These are phyloP conservation scores for Apiospora saccharicola DNA, from an alignment of 2,329 filamentous ascomycete genomes.

Conservation along the genomic window DNA sequence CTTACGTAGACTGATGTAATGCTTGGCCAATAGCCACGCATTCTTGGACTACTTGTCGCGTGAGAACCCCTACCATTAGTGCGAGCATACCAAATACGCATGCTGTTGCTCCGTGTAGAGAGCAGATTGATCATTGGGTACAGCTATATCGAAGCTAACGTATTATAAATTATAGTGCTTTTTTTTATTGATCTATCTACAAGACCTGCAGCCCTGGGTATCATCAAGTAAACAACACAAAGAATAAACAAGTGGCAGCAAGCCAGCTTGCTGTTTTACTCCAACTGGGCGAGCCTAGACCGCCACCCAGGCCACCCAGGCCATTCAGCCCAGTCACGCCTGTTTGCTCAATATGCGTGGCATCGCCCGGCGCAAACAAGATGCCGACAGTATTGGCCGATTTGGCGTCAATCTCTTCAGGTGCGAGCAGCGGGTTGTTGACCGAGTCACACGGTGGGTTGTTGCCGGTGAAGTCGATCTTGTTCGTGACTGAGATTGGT, in stretches of 20 bases:
- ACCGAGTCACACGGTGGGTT: slow-evolving; percentile 59
- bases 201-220: background rate
- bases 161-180: background rate
- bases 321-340: slow-evolving; percentile 37
- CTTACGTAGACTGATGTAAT: background rate
- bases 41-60: background rate
- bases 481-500: slow-evolving; percentile 73
- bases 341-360: slow-evolving; percentile 52
- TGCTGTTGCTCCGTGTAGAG: background rate
- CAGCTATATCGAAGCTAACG: background rate
- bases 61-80: background rate
- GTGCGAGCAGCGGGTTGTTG: slow-evolving; percentile 58
- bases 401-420: slow-evolving; percentile 52
- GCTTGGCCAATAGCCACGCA: background rate
- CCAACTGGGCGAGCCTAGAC: slow-evolving; percentile 45
- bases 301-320: slow-evolving; percentile 37
- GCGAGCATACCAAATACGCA: background rate
- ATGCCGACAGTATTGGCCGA: slow-evolving; percentile 54
- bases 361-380: slow-evolving; percentile 60
- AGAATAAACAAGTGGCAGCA: slow-evolving; percentile 43
- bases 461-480: slow-evolving; percentile 54
- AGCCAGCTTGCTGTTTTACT: slow-evolving; percentile 29
- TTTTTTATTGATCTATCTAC: background rate
- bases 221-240: slow-evolving; percentile 27
- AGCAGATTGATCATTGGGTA: background rate